These are phyloP conservation scores for Atkinsonella texensis DNA, from an alignment of 2,329 filamentous ascomycete genomes.

Conservation along the genomic window DNA sequence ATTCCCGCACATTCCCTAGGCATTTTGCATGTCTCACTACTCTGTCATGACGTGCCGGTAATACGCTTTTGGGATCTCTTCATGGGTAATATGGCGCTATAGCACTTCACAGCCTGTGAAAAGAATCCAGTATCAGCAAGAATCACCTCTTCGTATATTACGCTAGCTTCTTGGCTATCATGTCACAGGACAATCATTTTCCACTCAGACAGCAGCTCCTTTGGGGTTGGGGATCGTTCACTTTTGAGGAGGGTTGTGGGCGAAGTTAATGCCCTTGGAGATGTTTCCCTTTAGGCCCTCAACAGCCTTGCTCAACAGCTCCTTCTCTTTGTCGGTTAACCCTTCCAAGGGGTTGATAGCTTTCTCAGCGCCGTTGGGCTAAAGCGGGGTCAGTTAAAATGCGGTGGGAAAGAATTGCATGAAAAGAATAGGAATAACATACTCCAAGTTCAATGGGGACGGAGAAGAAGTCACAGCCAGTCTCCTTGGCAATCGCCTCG, in stretches of 20 bases:
- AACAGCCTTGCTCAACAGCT: constrained; percentile 63
- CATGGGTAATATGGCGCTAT: constrained; percentile 7
- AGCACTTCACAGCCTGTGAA: constrained; percentile 25
- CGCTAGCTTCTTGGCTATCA: constrained; percentile 23
- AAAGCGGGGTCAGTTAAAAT: constrained; percentile 17
- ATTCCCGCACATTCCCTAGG: too few species aligned
- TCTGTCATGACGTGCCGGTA: not conserved
- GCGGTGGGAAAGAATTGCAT: not conserved
- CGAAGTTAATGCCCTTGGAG: constrained; percentile 82
- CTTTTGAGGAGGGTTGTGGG: constrained; percentile 79
- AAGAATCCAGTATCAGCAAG: constrained; percentile 25
- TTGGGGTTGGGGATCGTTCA: constrained; percentile 36
- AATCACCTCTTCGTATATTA: constrained; percentile 23
- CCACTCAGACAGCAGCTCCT: constrained; percentile 16
- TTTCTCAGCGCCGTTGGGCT: constrained; percentile 80
- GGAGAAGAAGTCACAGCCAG: constrained; percentile 87
- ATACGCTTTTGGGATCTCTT: not conserved
- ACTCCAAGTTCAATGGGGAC: constrained; percentile 92
- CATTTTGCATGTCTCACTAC: not conserved
- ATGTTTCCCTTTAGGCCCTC: constrained; percentile 86
- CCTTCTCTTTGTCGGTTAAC: constrained; percentile 80
- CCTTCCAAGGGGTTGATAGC: constrained; percentile 65
- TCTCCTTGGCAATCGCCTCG: constrained; percentile 71
- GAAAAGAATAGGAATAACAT: constrained; percentile 30
- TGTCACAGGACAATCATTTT: constrained; percentile 15